Conservation (phyloP, 208 protist species). For the Entamoeba invadens region DNA sequence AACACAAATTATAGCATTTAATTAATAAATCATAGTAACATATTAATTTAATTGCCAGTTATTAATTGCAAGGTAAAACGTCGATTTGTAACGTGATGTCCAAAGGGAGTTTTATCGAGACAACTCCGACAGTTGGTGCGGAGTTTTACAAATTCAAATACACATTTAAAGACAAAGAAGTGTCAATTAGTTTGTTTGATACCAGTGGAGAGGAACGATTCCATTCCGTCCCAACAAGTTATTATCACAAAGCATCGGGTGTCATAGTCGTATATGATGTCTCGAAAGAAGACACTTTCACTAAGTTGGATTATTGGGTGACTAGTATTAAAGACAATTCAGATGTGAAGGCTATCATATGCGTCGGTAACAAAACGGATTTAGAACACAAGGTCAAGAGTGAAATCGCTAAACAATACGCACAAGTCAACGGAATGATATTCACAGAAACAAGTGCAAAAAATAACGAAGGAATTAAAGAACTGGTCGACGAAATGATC, state of each 20-base stretch:
- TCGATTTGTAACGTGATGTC: neutral
- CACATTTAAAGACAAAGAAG: neutral
- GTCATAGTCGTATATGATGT: neutral
- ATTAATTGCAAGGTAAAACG: too few species aligned
- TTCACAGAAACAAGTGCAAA: neutral
- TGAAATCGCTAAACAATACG: neutral
- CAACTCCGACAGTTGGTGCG: neutral
- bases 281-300: neutral
- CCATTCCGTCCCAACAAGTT: neutral
- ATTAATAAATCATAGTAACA: too few species aligned
- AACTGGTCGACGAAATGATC: neutral
- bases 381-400: neutral
- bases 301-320: neutral
- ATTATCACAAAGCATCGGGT: neutral
- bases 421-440: neutral
- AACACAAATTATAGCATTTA: too few species aligned
- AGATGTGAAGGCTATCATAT: neutral
- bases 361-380: neutral
- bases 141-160: neutral
- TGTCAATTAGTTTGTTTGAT: neutral
- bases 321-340: neutral
- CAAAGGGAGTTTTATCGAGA: neutral
- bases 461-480: neutral
- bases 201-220: neutral
- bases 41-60: too few species aligned